Evolutionary conservation across 108 stramenopile species (phyloP).

Genomic region (Nitzschia sp.): DNA sequence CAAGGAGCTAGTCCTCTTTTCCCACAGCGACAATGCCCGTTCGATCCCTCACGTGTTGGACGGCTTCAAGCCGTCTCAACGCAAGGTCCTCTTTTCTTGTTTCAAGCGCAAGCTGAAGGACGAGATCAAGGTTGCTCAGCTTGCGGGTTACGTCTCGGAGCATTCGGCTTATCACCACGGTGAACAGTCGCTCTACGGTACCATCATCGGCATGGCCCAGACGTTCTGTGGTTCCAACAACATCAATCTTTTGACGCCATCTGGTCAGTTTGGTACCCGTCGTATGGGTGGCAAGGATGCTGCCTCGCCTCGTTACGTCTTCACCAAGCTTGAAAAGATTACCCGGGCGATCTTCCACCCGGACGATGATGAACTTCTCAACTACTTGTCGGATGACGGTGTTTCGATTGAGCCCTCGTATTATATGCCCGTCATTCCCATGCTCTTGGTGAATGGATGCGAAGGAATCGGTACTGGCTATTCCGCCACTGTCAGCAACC

Average conservation of each 20-base stretch:
- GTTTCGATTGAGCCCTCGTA: constrained; percentile 94
- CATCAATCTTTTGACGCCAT: constrained; percentile 93
- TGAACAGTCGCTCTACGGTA: constrained; percentile 91
- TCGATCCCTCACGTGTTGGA: constrained; percentile 96
- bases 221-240: constrained; percentile 96
- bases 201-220: constrained; percentile 98
- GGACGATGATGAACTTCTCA: constrained; percentile 95
- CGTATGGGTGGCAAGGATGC: constrained; percentile 96
- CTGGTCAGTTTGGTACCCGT: constrained; percentile 98
- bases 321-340: constrained; percentile 94
- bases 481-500: constrained; percentile 80
- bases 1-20: constrained; percentile 97
- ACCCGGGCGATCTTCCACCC: constrained; percentile 96
- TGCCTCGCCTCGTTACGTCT: constrained; percentile 98
- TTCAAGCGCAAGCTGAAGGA: constrained; percentile 98
- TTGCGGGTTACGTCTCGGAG: constrained; percentile 91
- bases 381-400: constrained; percentile 96
- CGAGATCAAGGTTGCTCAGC: constrained; percentile 97
- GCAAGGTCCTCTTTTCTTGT: constrained; percentile 97
- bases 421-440: constrained; percentile 94
- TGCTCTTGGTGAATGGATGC: constrained; percentile 84
- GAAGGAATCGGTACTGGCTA: constrained; percentile 99
- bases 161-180: constrained; percentile 99
- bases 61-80: constrained; percentile 98
- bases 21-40: constrained; percentile 89